Conservation (phyloP, 2,329 filamentous ascomycete species). For the Beauveria caledonica region DNA sequence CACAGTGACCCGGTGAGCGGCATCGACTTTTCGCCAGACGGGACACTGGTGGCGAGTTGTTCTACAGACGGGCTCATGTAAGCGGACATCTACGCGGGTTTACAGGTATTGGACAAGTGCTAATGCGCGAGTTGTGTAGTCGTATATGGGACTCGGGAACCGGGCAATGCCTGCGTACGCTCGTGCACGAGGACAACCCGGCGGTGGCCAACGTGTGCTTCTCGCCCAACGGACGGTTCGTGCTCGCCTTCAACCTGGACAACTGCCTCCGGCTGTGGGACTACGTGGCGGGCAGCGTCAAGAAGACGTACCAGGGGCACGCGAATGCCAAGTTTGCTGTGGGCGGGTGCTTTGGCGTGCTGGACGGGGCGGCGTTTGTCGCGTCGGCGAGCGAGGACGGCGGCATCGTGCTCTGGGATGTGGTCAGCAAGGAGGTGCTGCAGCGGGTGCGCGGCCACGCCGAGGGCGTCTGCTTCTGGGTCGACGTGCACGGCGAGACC, state of each 20-base stretch:
- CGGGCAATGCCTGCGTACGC: conserved; percentile 86
- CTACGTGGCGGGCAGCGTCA: conserved; percentile 81
- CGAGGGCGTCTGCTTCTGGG: conserved; percentile 56
- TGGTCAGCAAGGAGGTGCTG: conserved; percentile 72
- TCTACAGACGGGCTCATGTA: conserved; percentile 83
- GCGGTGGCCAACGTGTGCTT: conserved; percentile 85
- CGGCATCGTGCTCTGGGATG: conserved; percentile 80
- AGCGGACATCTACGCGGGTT: conserved; percentile 22
- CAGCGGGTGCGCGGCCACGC: conserved; percentile 53
- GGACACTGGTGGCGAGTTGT: conserved; percentile 85
- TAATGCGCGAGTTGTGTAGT: conserved; percentile 27
- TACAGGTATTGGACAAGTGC: background rate
- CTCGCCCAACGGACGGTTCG: conserved; percentile 85
- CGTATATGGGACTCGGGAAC: conserved; percentile 95
- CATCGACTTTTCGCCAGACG: conserved; percentile 88
- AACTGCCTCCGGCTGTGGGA: conserved; percentile 89
- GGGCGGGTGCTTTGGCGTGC: conserved; percentile 70
- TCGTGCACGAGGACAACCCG: conserved; percentile 94
- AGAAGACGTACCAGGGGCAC: conserved; percentile 97
- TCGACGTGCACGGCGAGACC: conserved; percentile 48
- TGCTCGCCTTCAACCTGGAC: conserved; percentile 87
- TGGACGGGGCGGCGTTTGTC: conserved; percentile 49
- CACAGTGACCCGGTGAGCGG: conserved; percentile 92
- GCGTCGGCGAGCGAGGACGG: conserved; percentile 85
- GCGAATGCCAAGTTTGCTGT: conserved; percentile 76